Base-by-base conservation (phyloP, 1,139 yeast species). In the Saccharomyces hybrid region DNA sequence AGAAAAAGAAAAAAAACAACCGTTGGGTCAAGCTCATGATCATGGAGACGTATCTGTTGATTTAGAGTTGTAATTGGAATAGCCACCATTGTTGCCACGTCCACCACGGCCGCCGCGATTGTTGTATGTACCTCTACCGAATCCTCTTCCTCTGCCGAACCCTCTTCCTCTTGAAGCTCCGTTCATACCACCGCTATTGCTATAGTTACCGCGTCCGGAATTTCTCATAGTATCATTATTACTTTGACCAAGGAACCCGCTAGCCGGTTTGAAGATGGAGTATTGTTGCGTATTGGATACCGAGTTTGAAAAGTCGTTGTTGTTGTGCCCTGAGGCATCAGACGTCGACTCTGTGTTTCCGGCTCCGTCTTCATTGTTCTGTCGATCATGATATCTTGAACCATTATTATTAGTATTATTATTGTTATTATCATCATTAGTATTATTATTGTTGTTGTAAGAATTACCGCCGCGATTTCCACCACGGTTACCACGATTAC, bases 231-330 rank as follows among this genome's bases (percentile, higher is more conserved):
- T 51, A 49, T 44, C 52, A 11, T 50, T 53, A 34, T 49, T 48
- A 23, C 38, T 48, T 13, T 23, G 47, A 20, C 31, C 41, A 27
- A 64, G 55, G 57, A 65, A 65, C 13, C 67, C 64, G 51, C 65
- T 62, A 11, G 68, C 68, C 34, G 68, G 68, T 48, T 61, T 61
- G 50, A 65, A 65, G 13, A 64, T 48, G 9, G 66, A 63, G 51
- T 60, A 57, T 16, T 52, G 54, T 49, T 58, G 56, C n/a, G 49
- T 48, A 34, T 50, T 49, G 31, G 55, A 27, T 34, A 9, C 13
- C 3, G 42, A 7, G 42, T 38, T 38, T 16, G 25, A 3, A 8
- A 38, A 38, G 4, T 38, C 42, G 23, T 38, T 38, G 42, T 16
- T 38, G 23, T 38, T 38, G 42, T 38, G 20, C 8, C 42, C 42